Evolutionary conservation across 768 basidiomycete species (phyloP), one percentile per base, ranked within the genome.

Genomic region (Boletus vermiculosoides): DNA sequence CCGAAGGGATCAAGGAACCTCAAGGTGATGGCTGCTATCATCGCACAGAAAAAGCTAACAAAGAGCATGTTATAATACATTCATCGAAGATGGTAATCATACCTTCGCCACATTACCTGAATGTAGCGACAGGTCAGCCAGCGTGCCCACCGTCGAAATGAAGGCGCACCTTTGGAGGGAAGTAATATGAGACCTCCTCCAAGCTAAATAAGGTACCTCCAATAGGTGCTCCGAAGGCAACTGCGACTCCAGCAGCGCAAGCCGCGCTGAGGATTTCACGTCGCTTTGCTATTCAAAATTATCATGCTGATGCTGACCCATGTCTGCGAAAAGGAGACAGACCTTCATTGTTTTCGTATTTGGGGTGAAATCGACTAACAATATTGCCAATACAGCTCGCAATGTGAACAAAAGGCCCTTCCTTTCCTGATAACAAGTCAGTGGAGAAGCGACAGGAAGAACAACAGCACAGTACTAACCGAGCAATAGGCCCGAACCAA

Each of bases 291-390:
- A 56, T 28, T 54, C 39, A 16, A 34, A 33, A 33, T 20, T 28
- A n/a, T 53, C 23, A 58, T 40, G 41, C 22, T 22, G 31, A 45
- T 12, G 22, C n/a, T 28, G 37, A 9, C 13, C 31, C 13, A 45
- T 23, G 50, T 4, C 30, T 18, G 20, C 10, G 46, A 15, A 50
- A 56, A 47, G 44, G 10, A 54, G 36, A 70, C 76, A 40, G 48
- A 86, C 92, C 94, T 82, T 99, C 97, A 64, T 98, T 99, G 51
- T 82, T 88, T 73, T 98, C 95, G 66, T 96, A 99, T 73, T 98
- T 98, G 36, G 70, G 70, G 61, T 90, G 86, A 66, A 87, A 83
- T 13, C 96, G 82, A 64, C 92, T 93, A 59, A 93, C 80, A 58
- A 98, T 96, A 67, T 98, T 99, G 9, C 93, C 95, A 22, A 96